Conservation (phyloP, 305 asterid genomes). For the Salvia sclarea region DNA sequence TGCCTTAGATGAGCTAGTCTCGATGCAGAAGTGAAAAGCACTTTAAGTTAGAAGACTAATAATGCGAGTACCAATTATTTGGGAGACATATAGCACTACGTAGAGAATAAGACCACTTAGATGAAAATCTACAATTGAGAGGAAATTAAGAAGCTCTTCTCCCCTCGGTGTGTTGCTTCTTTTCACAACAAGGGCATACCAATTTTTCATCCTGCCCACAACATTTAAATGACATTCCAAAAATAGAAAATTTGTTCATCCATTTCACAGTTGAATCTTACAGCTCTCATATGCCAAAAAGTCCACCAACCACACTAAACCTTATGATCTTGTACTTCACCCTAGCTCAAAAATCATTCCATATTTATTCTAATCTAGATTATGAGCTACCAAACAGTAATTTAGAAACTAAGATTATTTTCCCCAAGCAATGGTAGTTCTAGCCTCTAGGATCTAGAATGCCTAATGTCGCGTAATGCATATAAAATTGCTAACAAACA, state of each 20-base stretch:
- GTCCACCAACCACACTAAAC: slow-evolving; percentile 23
- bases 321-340: background rate
- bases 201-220: background rate
- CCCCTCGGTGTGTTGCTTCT: slow-evolving; percentile 9
- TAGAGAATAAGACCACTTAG: background rate
- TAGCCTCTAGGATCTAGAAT: slow-evolving; percentile 3
- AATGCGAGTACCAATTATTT: slow-evolving; percentile 6
- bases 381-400: slow-evolving; percentile 20
- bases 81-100: background rate
- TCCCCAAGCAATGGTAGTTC: slow-evolving; percentile 15
- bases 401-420: slow-evolving; percentile 1
- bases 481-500: slow-evolving; percentile 3
- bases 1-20: slow-evolving; percentile 16
- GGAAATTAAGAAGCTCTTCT: slow-evolving; percentile 19
- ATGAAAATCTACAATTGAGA: background rate
- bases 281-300: slow-evolving; percentile 21
- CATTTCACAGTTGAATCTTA: slow-evolving; percentile 21
- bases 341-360: background rate
- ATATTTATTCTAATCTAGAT: background rate
- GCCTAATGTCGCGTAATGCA: slow-evolving; percentile 10
- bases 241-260: background rate
- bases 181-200: slow-evolving; percentile 4
- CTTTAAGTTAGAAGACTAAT: slow-evolving; percentile 6
- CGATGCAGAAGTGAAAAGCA: background rate
- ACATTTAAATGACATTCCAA: background rate